phyloP scores from a whole-genome alignment of 2,329 filamentous ascomycete genomes.

The Chalaropsis thielavioides region DNA sequence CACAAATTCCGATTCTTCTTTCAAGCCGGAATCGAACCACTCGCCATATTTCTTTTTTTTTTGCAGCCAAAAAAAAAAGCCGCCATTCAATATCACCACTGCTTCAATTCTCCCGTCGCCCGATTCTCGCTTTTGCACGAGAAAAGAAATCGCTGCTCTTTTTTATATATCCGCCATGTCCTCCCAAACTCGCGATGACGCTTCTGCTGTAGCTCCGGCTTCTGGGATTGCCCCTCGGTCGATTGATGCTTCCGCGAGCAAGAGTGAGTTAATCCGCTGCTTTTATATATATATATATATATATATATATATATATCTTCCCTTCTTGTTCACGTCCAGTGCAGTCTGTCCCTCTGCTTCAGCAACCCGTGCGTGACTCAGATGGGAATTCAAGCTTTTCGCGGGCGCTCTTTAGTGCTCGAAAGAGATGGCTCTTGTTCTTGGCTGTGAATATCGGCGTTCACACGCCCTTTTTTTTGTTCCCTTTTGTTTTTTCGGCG shows the following conservation, averaged over 20 bases:
- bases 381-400: background rate
- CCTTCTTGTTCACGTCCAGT: no score
- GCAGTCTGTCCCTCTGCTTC: no score
- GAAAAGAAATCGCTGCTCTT: background rate
- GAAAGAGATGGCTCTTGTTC: background rate
- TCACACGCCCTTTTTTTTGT: background rate
- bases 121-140: background rate
- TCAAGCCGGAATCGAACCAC: background rate
- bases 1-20: background rate
- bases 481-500: background rate
- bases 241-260: conserved; percentile 1
- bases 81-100: background rate
- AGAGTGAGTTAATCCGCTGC: conserved; percentile 7
- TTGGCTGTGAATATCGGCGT: background rate
- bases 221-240: background rate
- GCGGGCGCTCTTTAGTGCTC: background rate
- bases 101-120: background rate
- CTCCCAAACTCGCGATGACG: conserved; percentile 5
- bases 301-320: no score
- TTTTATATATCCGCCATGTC: background rate
- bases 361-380: background rate
- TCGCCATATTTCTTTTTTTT: background rate
- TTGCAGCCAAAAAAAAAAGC: background rate
- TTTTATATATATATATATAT: no score
- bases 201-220: background rate